Percentiles rank a stretch among this genome's conserved stretches.
phyloP scores from a whole-genome alignment of 768 basidiomycete genomes.

The Leccinum truebloodii region DNA sequence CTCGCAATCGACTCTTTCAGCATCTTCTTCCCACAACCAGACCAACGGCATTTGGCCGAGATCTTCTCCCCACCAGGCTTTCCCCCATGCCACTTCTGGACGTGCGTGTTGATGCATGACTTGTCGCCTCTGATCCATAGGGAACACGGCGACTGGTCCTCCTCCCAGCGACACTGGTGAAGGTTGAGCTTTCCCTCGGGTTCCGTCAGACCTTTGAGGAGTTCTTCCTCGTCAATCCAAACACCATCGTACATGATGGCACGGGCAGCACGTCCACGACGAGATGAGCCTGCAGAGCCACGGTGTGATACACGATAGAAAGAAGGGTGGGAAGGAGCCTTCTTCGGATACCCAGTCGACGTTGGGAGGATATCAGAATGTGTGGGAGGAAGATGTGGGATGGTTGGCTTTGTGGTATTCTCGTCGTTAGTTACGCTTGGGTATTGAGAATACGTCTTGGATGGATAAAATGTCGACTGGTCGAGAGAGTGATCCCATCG shows the following conservation, averaged over 20 bases:
- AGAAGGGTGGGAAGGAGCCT: background rate
- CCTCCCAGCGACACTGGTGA: constrained; percentile 16
- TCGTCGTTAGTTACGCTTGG: too few relatives aligned
- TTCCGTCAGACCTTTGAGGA: constrained; percentile 2
- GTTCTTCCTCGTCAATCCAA: constrained; percentile 17
- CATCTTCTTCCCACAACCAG: constrained; percentile 19
- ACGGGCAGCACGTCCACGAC: background rate
- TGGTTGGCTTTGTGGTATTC: too few relatives aligned
- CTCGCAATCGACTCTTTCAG: constrained; percentile 25
- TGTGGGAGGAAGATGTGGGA: background rate
- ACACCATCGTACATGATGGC: constrained; percentile 9
- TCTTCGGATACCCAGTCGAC: background rate
- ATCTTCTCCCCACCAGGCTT: constrained; percentile 12
- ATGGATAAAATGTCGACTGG: background rate
- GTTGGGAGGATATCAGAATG: too few relatives aligned
- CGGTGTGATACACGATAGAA: too few relatives aligned
- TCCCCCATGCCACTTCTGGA: constrained; percentile 20
- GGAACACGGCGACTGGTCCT: constrained; percentile 6
- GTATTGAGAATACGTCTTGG: too few relatives aligned
- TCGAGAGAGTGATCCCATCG: background rate
- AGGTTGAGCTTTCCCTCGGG: constrained; percentile 5
- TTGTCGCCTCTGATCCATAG: constrained; percentile 21
- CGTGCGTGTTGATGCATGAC: constrained; percentile 14
- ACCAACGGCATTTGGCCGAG: constrained; percentile 11
- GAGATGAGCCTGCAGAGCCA: background rate